Conservation (phyloP, 768 basidiomycete genomes). For the Boletus edulis region DNA sequence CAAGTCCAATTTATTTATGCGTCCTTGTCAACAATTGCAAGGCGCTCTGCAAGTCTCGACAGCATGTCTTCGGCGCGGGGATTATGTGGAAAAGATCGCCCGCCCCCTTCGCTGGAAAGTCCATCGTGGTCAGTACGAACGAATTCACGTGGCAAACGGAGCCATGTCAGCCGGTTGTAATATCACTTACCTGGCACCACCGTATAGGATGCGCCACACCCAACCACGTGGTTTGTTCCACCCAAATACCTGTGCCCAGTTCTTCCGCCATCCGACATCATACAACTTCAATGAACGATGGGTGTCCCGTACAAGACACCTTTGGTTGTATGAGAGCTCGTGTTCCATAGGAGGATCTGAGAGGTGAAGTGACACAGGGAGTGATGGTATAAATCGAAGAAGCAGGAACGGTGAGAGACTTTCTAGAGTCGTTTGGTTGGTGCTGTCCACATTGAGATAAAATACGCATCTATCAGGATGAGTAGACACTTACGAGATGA, state of each 20-base stretch:
- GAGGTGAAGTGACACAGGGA: constrained; percentile 47
- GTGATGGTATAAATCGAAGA: constrained; percentile 64
- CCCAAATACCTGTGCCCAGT: constrained; percentile 69
- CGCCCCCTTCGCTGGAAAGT: constrained; percentile 56
- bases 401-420: constrained; percentile 72
- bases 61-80: constrained; percentile 65
- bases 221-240: constrained; percentile 52
- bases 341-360: constrained; percentile 73
- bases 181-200: constrained; percentile 60
- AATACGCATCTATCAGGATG: neutral
- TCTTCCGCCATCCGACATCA: constrained; percentile 70
- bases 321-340: constrained; percentile 64
- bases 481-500: constrained; percentile 55
- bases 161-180: no score
- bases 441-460: constrained; percentile 39
- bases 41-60: constrained; percentile 57
- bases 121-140: neutral
- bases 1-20: constrained; percentile 24
- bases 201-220: constrained; percentile 52
- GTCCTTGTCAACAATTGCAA: constrained; percentile 57
- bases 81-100: constrained; percentile 65
- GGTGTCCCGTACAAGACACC: constrained; percentile 61
- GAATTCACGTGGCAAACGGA: neutral
- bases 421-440: constrained; percentile 86
- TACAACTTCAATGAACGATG: constrained; percentile 62